Percentiles rank a stretch among this genome's conserved stretches.
Evolutionary conservation across 495 filamentous ascomycete genomes (phyloP).

Genomic region (Chaetomium cochliodes): DNA sequence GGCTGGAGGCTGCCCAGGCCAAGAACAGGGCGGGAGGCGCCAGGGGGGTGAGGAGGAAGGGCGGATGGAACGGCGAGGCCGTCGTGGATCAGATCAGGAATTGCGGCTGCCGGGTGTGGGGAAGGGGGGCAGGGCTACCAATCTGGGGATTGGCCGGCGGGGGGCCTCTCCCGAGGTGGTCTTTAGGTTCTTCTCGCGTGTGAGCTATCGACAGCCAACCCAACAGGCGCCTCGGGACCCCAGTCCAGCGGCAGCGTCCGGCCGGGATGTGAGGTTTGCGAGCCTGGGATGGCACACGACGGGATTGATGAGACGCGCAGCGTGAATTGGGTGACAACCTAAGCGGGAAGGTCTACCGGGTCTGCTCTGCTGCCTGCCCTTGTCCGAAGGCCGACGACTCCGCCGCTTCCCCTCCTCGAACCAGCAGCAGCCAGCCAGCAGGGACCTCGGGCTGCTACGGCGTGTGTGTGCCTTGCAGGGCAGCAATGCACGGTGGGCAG

Average conservation of each 20-base stretch:
- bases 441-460: constrained; percentile 11
- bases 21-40: constrained; percentile 28
- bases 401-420: neutral
- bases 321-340: constrained; percentile 11
- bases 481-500: constrained; percentile 13
- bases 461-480: constrained; percentile 16
- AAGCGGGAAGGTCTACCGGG: neutral
- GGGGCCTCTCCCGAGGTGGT: constrained; percentile 4
- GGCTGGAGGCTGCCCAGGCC: constrained; percentile 29
- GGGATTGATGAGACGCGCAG: constrained; percentile 1
- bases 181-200: constrained; percentile 13
- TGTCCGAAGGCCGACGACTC: neutral
- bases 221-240: constrained; percentile 25
- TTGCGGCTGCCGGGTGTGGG: constrained; percentile 37
- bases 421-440: constrained; percentile 4
- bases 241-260: constrained; percentile 18
- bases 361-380: neutral
- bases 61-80: constrained; percentile 30
- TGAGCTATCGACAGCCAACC: neutral
- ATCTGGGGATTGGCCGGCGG: constrained; percentile 19
- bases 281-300: constrained; percentile 13
- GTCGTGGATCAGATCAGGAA: constrained; percentile 37
- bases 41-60: constrained; percentile 19
- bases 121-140: constrained; percentile 35
- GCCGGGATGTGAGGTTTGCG: constrained; percentile 20